These are phyloP conservation scores for Chlorella sp. DNA, from an alignment of 139 green algal species.

Conservation along the genomic window DNA sequence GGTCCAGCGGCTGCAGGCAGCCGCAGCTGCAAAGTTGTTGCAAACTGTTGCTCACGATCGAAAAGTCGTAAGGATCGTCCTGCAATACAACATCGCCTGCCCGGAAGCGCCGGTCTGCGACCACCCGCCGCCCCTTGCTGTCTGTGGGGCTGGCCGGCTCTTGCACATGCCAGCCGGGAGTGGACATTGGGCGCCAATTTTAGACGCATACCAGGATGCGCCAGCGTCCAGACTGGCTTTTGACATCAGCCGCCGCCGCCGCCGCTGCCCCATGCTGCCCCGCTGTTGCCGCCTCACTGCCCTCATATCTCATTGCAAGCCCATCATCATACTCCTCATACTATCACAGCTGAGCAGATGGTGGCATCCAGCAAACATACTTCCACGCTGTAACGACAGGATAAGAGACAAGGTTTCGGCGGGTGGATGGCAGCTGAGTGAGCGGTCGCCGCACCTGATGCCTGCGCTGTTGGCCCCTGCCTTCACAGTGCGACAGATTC, in stretches of 20 bases:
- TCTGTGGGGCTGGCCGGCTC: neutral
- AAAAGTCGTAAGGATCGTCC: neutral
- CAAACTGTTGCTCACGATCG: neutral
- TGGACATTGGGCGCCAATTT: neutral
- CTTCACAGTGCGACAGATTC: too few relatives aligned
- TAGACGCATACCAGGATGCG: neutral
- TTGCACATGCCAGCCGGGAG: neutral
- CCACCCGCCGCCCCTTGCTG: neutral
- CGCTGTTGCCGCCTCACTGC: neutral
- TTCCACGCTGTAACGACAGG: neutral
- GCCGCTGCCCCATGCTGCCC: neutral
- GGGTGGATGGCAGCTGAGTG: too few relatives aligned
- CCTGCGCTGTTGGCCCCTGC: too few relatives aligned
- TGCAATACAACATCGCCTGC: neutral
- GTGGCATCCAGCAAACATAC: neutral
- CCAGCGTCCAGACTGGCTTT: neutral
- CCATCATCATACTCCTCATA: neutral
- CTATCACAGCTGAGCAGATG: neutral
- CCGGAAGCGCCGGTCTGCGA: neutral
- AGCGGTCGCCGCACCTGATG: too few relatives aligned
- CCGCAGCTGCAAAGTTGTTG: neutral
- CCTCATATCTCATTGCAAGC: neutral
- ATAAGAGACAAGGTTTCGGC: too few relatives aligned
- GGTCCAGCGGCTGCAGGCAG: neutral
- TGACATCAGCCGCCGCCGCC: too few relatives aligned